Base-by-base conservation (phyloP, 2,329 filamentous ascomycete genomes). In the Gyromitra esculenta region DNA sequence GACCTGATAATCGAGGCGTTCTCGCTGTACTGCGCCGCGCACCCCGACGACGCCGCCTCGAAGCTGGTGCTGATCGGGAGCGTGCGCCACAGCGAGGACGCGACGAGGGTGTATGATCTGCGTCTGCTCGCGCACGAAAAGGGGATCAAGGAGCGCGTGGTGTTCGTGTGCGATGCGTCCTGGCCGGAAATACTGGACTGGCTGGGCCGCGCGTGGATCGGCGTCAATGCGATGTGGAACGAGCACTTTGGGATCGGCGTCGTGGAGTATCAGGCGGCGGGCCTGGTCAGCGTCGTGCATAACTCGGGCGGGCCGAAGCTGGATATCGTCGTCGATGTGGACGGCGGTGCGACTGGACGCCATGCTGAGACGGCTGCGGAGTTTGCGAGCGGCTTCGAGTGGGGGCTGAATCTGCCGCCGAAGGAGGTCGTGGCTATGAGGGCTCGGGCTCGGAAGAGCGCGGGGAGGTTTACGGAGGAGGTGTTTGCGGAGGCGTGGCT, bases 161-260 rank as follows among this genome's bases (percentile, higher is more conserved):
- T 93, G 73, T 99, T 99, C 83, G 89, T 96, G 78, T 90, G 94
- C 72, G 94, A 99, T 83, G 94, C 93, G 0, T 90, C 92, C 35
- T 99, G 95, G 94, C 89, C 92, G 2, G 89, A 93, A 80, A 92
- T 99, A 68, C 86, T 97, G 8, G 88, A 91, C 41, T 94, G 92
- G 89, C 86, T 98, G 77, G 86, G 89, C 68, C 89, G 86, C 78
- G 90, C 92, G 2, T 95, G 90, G 18, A 89, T 99, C 1, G 96
- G 96, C 64, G 94, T 97, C 39, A 99, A 99, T 81, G 93, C 92
- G 81, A 99, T 99, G 96, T 99, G 96, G 95, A 98, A 97, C 83
- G 96, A 99, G 85, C 96, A 99, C 84, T 99, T 99, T 83, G 96
- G 96, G 25, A 99, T 99, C 75, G 96, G 96, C 0, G 94, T 98